These are phyloP conservation scores for Phaeodactylum tricornutum DNA, from an alignment of 108 stramenopile genomes.

Conservation along the genomic window DNA sequence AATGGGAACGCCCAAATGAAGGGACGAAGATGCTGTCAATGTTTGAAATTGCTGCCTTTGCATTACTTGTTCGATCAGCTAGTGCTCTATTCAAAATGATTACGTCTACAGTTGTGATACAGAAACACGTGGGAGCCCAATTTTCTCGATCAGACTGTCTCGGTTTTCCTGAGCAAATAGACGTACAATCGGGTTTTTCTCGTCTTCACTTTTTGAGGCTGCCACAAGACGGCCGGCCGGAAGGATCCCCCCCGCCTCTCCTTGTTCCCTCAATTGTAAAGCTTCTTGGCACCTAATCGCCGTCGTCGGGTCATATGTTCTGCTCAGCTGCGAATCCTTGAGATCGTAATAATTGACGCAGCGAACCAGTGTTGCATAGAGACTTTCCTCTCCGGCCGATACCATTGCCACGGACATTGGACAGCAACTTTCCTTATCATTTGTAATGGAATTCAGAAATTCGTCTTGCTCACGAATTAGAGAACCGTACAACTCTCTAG, in stretches of 20 bases:
- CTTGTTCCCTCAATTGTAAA: slow-evolving; percentile 25
- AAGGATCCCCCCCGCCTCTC: slow-evolving; percentile 32
- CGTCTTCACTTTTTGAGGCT: no score
- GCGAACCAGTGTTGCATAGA: slow-evolving; percentile 19
- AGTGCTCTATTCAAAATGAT: no score
- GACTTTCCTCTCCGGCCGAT: slow-evolving; percentile 27
- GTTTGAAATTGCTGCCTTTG: no score
- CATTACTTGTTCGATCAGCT: no score
- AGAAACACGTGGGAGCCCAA: no score
- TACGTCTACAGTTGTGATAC: no score
- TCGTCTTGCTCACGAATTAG: slow-evolving; percentile 31
- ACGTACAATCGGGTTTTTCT: no score
- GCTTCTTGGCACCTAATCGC: slow-evolving; percentile 61
- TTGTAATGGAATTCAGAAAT: neutral
- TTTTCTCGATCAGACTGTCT: no score
- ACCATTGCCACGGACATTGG: slow-evolving; percentile 39
- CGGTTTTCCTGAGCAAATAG: no score
- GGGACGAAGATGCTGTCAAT: no score
- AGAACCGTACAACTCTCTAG: slow-evolving; percentile 45
- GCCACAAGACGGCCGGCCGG: slow-evolving; percentile 6
- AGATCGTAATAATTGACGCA: neutral
- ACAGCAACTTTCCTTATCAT: neutral
- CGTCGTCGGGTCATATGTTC: slow-evolving; percentile 36
- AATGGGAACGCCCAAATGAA: no score
- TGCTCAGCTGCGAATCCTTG: slow-evolving; percentile 12